A percentile compares a stretch with the other conserved stretches of the same genome.
These are phyloP conservation scores for Scedosporium aurantiacum DNA, from an alignment of 2,329 filamentous ascomycete species.

Conservation along the genomic window DNA sequence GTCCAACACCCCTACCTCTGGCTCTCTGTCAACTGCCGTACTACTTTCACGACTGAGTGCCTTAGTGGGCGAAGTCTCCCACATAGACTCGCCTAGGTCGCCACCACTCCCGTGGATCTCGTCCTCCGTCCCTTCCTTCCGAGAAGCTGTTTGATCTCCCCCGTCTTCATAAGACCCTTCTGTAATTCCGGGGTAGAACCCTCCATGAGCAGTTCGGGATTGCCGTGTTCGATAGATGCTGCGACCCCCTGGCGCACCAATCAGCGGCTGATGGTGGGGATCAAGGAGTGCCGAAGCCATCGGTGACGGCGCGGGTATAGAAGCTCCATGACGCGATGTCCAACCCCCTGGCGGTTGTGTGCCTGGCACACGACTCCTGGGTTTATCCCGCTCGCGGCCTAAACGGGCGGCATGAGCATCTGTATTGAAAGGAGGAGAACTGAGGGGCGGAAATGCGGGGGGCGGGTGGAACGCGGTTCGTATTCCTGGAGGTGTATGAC, in stretches of 20 bases:
- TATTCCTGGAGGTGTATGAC: conserved; percentile 43
- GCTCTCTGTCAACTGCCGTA: conserved; percentile 30
- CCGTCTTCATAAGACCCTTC: conserved; percentile 44
- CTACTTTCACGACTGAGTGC: conserved; percentile 42
- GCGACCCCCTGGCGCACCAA: conserved; percentile 31
- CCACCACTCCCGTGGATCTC: conserved; percentile 36
- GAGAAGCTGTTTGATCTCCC: conserved; percentile 14
- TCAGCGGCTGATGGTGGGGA: conserved; percentile 60
- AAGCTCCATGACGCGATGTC: conserved; percentile 32
- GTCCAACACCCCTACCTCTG: conserved; percentile 43
- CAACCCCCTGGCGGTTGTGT: conserved; percentile 8
- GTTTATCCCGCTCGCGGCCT: conserved; percentile 5
- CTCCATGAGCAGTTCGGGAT: conserved; percentile 30
- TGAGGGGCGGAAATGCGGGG: conserved; percentile 61
- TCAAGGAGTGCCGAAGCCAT: conserved; percentile 66
- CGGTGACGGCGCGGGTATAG: conserved; percentile 45
- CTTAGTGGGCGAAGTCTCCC: conserved; percentile 45
- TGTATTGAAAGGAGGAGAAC: conserved; percentile 46
- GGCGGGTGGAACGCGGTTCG: conserved; percentile 59
- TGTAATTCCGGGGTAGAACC: conserved; percentile 38
- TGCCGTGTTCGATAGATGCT: conserved; percentile 36
- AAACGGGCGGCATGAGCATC: conserved; percentile 39
- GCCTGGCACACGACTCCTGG: conserved; percentile 9
- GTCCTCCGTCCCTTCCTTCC: conserved; percentile 39
- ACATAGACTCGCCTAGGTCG: conserved; percentile 45